A percentile compares a stretch with the other conserved stretches of the same genome.
Conservation (phyloP, 176 grass and related monocot species). For the Carex kokanica region DNA sequence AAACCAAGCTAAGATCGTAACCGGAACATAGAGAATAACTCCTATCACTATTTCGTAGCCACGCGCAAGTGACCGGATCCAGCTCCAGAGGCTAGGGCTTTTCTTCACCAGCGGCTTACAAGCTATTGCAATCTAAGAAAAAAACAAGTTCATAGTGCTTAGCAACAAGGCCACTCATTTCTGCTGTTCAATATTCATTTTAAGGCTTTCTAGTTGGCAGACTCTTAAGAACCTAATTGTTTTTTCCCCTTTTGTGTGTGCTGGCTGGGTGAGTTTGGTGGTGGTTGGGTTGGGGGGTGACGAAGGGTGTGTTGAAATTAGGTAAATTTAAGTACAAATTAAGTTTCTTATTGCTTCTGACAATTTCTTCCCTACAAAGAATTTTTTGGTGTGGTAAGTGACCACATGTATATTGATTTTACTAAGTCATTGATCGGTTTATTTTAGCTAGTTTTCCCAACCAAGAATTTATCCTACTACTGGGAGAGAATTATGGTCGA, state of each 20-base stretch:
- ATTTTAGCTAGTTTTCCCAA: no score
- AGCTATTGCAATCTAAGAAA: conserved; percentile 72
- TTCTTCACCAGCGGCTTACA: conserved; percentile 40
- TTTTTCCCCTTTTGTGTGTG: not conserved
- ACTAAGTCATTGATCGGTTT: no score
- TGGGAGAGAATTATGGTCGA: no score
- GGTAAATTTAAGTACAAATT: not conserved
- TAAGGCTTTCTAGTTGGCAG: not conserved
- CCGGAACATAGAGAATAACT: conserved; percentile 56
- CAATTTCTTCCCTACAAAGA: not conserved
- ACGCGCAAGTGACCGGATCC: conserved; percentile 69
- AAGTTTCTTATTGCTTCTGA: not conserved
- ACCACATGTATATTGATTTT: no score
- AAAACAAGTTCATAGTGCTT: not conserved
- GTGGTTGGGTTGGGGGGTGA: no score
- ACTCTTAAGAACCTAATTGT: not conserved
- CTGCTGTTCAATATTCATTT: not conserved
- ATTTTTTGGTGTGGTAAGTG: no score
- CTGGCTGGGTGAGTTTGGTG: not conserved
- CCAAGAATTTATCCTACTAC: no score
- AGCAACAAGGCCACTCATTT: not conserved
- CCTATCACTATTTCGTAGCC: conserved; percentile 83
- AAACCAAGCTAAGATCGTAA: conserved; percentile 80
- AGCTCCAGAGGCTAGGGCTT: conserved; percentile 57
- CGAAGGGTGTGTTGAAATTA: not conserved